Percentiles rank a stretch among this genome's conserved stretches.
phyloP scores from a whole-genome alignment of 768 basidiomycete species.

The Lentinula boryana region DNA sequence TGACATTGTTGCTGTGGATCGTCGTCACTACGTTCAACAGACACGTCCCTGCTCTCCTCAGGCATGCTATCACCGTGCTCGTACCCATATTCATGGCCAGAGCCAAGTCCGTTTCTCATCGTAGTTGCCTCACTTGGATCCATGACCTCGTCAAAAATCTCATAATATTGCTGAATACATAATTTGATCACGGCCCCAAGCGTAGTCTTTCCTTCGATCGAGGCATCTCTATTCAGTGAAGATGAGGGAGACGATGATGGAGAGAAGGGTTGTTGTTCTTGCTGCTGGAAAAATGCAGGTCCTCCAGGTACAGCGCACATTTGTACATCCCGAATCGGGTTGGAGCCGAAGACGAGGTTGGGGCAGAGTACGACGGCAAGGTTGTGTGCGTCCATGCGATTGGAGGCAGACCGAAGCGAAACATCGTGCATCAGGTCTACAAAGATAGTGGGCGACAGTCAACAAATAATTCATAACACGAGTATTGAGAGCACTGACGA shows the following conservation, averaged over 20 bases:
- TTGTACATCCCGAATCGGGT: constrained; percentile 63
- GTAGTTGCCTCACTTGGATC: constrained; percentile 57
- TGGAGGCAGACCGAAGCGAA: constrained; percentile 56
- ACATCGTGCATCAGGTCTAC: constrained; percentile 78
- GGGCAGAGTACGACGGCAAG: constrained; percentile 75
- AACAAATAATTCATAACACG: not conserved
- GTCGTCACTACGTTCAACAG: not conserved
- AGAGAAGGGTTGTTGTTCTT: constrained; percentile 12
- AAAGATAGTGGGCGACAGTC: constrained; percentile 12
- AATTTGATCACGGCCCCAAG: constrained; percentile 67
- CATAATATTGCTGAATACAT: constrained; percentile 80
- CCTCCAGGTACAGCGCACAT: constrained; percentile 62
- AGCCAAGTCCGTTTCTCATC: constrained; percentile 1
- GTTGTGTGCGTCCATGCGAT: constrained; percentile 82
- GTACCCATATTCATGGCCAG: not conserved
- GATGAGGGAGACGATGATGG: constrained; percentile 10
- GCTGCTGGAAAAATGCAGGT: constrained; percentile 29
- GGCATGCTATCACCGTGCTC: not conserved
- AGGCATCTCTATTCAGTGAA: constrained; percentile 17
- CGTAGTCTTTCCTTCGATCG: constrained; percentile 48
- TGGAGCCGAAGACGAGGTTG: constrained; percentile 69
- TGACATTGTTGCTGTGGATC: not conserved
- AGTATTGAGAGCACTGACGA: constrained; percentile 33
- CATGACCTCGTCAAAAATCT: constrained; percentile 76
- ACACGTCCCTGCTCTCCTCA: not conserved